Conservation (phyloP, 1,284 basidiomycete genomes). For the Fomitiporia mediterranea region DNA sequence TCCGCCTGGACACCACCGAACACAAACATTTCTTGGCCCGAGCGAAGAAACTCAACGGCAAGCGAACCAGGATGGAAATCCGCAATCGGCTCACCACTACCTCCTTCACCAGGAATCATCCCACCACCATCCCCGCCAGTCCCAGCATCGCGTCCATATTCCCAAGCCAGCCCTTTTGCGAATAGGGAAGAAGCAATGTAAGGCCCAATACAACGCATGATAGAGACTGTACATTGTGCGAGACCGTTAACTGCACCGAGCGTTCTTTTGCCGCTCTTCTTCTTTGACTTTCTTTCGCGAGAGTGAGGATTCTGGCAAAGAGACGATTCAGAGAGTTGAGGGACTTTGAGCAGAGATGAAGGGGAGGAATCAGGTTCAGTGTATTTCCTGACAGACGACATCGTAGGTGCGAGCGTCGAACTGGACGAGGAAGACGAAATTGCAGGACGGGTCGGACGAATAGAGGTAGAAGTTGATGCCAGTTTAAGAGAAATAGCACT, state of each 20-base stretch:
- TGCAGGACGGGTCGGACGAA: not conserved
- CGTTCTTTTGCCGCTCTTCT: conserved; percentile 19
- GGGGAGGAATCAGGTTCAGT: not conserved
- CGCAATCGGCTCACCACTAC: not conserved
- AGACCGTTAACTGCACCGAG: conserved; percentile 36
- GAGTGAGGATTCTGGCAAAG: conserved; percentile 16
- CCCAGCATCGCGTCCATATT: conserved; percentile 4
- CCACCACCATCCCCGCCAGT: not conserved
- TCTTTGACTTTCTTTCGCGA: conserved; percentile 25
- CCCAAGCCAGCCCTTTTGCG: conserved; percentile 5
- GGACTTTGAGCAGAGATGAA: no score
- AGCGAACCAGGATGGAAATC: not conserved
- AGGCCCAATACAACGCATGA: conserved; percentile 50
- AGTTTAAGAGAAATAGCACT: not conserved
- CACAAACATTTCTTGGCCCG: not conserved
- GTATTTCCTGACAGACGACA: not conserved
- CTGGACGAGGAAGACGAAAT: conserved; percentile 10
- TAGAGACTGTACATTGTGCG: conserved; percentile 49
- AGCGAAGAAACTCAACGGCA: not conserved
- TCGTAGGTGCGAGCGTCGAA: conserved; percentile 7
- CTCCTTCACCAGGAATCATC: not conserved
- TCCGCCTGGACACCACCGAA: not conserved
- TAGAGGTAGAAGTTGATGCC: not conserved
- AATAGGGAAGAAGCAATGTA: conserved; percentile 39
- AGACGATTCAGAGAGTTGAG: conserved; percentile 22